Evolutionary conservation across 2,329 filamentous ascomycete species (phyloP).

Genomic region (Aureobasidium sp.): DNA sequence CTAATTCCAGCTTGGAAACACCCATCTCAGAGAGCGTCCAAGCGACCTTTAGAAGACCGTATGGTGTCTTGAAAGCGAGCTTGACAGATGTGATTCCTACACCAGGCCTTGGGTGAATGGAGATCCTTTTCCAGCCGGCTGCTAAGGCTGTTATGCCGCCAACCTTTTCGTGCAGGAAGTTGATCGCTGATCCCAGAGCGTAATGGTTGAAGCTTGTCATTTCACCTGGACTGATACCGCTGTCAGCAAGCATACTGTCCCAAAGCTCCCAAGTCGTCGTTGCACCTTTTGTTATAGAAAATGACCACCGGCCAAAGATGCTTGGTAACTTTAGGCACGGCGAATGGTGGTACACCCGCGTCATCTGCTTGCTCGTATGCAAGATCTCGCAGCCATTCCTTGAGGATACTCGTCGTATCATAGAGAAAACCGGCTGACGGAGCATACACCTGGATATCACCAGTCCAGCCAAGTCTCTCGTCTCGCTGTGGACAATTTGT

Average conservation of each 20-base stretch:
- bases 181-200: slow-evolving; percentile 41
- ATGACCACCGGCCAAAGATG: too few species aligned
- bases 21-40: too few species aligned
- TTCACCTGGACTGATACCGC: slow-evolving; percentile 38
- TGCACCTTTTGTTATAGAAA: too few species aligned
- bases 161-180: slow-evolving; percentile 33
- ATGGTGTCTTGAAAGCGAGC: too few species aligned
- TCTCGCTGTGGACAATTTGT: slow-evolving; percentile 54
- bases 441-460: slow-evolving; percentile 45
- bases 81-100: too few species aligned
- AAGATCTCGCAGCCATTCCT: slow-evolving; percentile 45
- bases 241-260: slow-evolving; percentile 42
- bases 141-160: slow-evolving; percentile 29
- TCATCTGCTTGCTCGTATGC: slow-evolving; percentile 28
- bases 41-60: too few species aligned
- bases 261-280: slow-evolving; percentile 40
- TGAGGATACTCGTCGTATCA: slow-evolving; percentile 45
- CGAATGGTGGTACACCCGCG: slow-evolving; percentile 20
- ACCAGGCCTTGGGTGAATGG: too few species aligned
- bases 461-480: slow-evolving; percentile 49
- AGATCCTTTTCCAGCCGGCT: too few species aligned
- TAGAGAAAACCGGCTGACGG: slow-evolving; percentile 49
- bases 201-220: slow-evolving; percentile 50
- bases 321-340: slow-evolving; percentile 16
- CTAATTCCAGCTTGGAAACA: too few species aligned